These are phyloP conservation scores for Phaeosphaeria sp. DNA, from an alignment of 2,329 filamentous ascomycete species.

Conservation along the genomic window DNA sequence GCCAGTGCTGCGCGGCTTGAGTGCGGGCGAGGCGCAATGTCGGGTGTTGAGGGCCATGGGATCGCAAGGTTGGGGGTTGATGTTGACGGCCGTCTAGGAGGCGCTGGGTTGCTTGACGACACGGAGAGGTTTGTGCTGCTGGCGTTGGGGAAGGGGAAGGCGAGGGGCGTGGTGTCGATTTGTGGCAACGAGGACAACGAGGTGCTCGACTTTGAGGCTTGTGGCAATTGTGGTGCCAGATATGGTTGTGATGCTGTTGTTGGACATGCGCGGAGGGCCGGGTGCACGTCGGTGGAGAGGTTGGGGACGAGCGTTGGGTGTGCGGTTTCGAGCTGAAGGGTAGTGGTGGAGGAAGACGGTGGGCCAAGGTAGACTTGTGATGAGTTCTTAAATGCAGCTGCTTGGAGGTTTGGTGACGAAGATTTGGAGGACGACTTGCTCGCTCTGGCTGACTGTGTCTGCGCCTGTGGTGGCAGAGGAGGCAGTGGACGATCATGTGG, in stretches of 20 bases:
- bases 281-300: constrained; percentile 17
- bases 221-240: constrained; percentile 1
- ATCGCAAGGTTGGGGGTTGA: constrained; percentile 12
- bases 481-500: constrained; percentile 32
- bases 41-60: constrained; percentile 19
- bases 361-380: constrained; percentile 8
- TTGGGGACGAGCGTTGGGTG: constrained; percentile 20
- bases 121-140: neutral
- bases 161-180: neutral
- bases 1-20: constrained; percentile 4
- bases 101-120: neutral
- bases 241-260: constrained; percentile 3
- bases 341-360: constrained; percentile 6
- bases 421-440: neutral
- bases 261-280: constrained; percentile 15
- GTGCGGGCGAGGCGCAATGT: constrained; percentile 8
- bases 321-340: constrained; percentile 13
- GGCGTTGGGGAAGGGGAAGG: neutral
- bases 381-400: neutral
- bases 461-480: constrained; percentile 24
- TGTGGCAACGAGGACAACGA: neutral
- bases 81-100: constrained; percentile 6
- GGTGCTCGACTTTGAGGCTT: neutral
- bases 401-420: neutral
- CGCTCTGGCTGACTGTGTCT: neutral